A percentile compares a stretch with the other conserved stretches of the same genome.
phyloP scores from a whole-genome alignment of 2,329 filamentous ascomycete species.

The Myotisia sp. region DNA sequence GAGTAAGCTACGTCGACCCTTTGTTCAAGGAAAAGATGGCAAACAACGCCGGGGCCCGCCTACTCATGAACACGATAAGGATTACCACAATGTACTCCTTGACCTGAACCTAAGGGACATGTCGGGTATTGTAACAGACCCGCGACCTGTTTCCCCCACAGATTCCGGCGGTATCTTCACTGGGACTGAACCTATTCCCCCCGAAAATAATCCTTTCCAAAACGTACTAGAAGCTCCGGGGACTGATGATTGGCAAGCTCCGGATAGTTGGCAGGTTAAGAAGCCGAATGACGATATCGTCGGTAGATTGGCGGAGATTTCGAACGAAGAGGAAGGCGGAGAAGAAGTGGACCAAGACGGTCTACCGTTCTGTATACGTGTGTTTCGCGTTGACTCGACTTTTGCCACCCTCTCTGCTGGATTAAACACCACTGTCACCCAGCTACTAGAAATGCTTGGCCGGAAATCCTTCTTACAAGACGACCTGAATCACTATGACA shows the following conservation, averaged over 20 bases:
- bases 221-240: slow-evolving; percentile 13
- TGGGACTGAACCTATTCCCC: slow-evolving; percentile 16
- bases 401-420: slow-evolving; percentile 83
- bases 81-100: slow-evolving; percentile 49
- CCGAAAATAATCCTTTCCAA: slow-evolving; percentile 18
- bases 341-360: slow-evolving; percentile 58
- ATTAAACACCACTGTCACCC: slow-evolving; percentile 68
- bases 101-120: slow-evolving; percentile 84
- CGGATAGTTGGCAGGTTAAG: slow-evolving; percentile 91
- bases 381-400: slow-evolving; percentile 85
- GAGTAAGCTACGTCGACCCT: slow-evolving; percentile 22
- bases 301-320: slow-evolving; percentile 29
- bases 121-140: slow-evolving; percentile 72
- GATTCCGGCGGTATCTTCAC: slow-evolving; percentile 32
- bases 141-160: slow-evolving; percentile 55
- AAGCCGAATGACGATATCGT: slow-evolving; percentile 35
- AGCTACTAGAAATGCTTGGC: slow-evolving; percentile 77
- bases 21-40: slow-evolving; percentile 20
- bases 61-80: too few relatives aligned
- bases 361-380: slow-evolving; percentile 75
- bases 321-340: slow-evolving; percentile 31
- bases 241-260: slow-evolving; percentile 68
- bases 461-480: slow-evolving; percentile 91
- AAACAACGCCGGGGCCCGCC: slow-evolving; percentile 5
- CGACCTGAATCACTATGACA: slow-evolving; percentile 84